These are phyloP conservation scores for Penicillium freii DNA, from an alignment of 2,329 filamentous ascomycete genomes.

Conservation along the genomic window DNA sequence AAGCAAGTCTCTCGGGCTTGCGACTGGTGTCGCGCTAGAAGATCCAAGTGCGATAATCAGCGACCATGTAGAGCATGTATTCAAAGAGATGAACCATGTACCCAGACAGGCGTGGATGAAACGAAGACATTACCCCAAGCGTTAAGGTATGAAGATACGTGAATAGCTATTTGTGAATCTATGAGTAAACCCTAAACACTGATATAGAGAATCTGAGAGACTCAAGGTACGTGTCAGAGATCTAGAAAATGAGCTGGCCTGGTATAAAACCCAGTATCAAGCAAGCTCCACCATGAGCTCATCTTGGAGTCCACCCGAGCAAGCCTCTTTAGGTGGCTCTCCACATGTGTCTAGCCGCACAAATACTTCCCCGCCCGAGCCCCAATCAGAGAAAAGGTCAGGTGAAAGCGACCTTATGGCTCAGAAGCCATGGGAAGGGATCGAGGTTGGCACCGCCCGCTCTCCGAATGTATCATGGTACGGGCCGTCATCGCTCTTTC, in stretches of 20 bases:
- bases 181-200: neutral
- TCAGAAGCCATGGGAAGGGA: neutral
- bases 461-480: neutral
- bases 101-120: neutral
- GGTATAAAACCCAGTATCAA: neutral
- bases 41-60: neutral
- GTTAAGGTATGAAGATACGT: neutral
- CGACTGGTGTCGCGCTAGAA: neutral
- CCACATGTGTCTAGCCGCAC: neutral
- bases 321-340: neutral
- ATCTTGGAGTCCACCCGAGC: neutral
- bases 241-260: neutral
- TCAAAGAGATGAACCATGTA: neutral
- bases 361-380: neutral
- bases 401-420: neutral
- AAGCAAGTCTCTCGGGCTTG: neutral
- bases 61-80: neutral
- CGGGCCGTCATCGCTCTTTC: neutral
- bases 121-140: neutral
- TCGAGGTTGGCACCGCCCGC: neutral
- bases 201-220: neutral
- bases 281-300: neutral
- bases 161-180: neutral
- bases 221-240: neutral
- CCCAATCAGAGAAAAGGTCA: neutral